Conservation (phyloP, 2,329 filamentous ascomycete species). For the Phialophora macrospora region DNA sequence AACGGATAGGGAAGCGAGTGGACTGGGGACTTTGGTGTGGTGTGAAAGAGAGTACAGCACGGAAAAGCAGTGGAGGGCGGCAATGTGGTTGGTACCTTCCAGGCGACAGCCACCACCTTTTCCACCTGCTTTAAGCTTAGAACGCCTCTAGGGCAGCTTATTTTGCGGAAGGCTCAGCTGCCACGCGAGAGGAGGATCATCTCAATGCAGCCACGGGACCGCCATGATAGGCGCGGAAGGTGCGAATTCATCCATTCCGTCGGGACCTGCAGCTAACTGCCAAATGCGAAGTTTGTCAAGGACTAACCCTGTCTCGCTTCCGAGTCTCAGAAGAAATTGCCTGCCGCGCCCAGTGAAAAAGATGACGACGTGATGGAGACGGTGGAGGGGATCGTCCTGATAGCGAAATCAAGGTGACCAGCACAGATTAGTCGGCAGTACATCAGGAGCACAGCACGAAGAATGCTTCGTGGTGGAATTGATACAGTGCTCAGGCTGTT, state of each 20-base stretch:
- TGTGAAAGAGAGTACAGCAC: conserved; percentile 1
- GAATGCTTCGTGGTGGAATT: not conserved
- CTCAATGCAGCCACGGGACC: not conserved
- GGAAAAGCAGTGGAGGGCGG: conserved; percentile 3
- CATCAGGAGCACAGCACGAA: not conserved
- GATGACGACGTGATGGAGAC: conserved; percentile 10
- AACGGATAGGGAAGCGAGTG: conserved; percentile 1
- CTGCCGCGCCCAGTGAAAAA: not conserved
- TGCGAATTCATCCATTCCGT: conserved; percentile 14
- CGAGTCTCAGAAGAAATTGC: conserved; percentile 25
- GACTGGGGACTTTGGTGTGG: conserved; percentile 1
- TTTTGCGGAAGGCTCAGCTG: conserved; percentile 17
- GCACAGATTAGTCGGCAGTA: not conserved
- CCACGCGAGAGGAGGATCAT: conserved; percentile 14
- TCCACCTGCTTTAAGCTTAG: not conserved
- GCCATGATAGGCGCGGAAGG: conserved; percentile 17
- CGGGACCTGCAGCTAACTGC: conserved; percentile 21
- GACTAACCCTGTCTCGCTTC: conserved; percentile 16
- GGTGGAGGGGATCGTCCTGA: conserved; percentile 1
- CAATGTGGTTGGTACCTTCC: conserved; percentile 6
- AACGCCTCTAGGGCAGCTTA: not conserved
- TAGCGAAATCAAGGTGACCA: conserved; percentile 10
- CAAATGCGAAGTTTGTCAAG: conserved; percentile 11
- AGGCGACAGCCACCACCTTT: not conserved
- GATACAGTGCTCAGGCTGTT: not conserved